phyloP scores from a whole-genome alignment of 2,329 filamentous ascomycete genomes.

The Exophiala dermatitidis region DNA sequence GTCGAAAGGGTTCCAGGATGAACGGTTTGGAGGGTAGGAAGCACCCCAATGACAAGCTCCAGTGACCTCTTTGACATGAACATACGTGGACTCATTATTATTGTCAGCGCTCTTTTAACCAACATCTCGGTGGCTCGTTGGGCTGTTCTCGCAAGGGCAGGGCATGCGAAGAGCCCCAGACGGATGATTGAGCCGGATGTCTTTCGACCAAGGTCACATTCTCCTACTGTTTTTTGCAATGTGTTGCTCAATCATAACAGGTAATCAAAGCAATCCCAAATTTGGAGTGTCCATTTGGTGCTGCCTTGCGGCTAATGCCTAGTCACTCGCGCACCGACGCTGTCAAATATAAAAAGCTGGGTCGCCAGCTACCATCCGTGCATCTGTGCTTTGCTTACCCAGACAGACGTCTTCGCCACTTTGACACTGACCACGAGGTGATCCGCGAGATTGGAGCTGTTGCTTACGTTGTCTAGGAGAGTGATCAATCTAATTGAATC shows the following conservation, averaged over 20 bases:
- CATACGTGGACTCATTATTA: too few species aligned
- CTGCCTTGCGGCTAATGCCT: background rate
- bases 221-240: background rate
- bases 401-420: slow-evolving; percentile 6
- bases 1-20: background rate
- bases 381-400: background rate
- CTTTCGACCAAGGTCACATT: background rate
- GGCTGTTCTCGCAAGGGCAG: too few species aligned
- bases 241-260: background rate
- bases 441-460: slow-evolving; percentile 2
- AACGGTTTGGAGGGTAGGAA: too few species aligned
- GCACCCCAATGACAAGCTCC: too few species aligned
- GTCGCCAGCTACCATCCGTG: background rate
- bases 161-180: too few species aligned
- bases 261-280: background rate
- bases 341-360: slow-evolving; percentile 2
- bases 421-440: slow-evolving; percentile 1
- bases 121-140: too few species aligned
- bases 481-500: slow-evolving; percentile 6
- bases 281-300: background rate
- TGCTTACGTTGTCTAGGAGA: slow-evolving; percentile 9
- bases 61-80: too few species aligned
- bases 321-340: slow-evolving; percentile 3
- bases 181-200: background rate
- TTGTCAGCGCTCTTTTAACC: too few species aligned